Evolutionary conservation across 2,329 filamentous ascomycete genomes (phyloP), one percentile per base, ranked within the genome.

Genomic region (Dactylella cylindrospora): DNA sequence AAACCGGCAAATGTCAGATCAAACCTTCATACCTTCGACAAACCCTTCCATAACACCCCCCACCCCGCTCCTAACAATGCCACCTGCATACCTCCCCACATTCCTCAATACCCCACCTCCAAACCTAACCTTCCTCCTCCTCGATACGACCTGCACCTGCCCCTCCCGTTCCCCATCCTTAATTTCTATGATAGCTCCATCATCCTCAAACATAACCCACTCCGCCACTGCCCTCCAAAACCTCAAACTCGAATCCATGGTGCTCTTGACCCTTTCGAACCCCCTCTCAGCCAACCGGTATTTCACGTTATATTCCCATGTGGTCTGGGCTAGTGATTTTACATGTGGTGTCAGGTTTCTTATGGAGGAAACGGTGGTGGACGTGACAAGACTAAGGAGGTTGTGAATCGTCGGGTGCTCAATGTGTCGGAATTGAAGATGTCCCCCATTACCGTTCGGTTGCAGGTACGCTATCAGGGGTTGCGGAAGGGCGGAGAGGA

Each of bases 361-460:
- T 6, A 62, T 43, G 2, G 57, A 62, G 8, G 49, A 43, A 6
- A 62, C 49, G 9, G 57, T 62, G 9, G 57, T 53, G 1, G 57
- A 41, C 1, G 57, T 62, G 17, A 62, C 23, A 9, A 54, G 43
- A 8, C 35, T 20, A 2, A 62, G 31, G 12, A 62, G 20, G 9
- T 62, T 54, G 36, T 62, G 57, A 1, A 62, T 40, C n/a, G 57
- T 62, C 8, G 57, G 57, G 22, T 62, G 57, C 22, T 62, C 57
- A 10, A 19, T 13, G 15, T 38, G 3, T 4, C 33, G 13, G 15
- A 9, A 12, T 19, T 9, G 12, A 8, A 13, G 3, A 38, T 19
- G n/a, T 9, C 10, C 33, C 10, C 15, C 15, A 9, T n/a, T 19
- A 13, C 33, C 33, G 9, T 38, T 13, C 6, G 43, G 52, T 19